A percentile compares a stretch with the other conserved stretches of the same genome.
phyloP scores from a whole-genome alignment of 2,329 filamentous ascomycete genomes.

The Arthroderma sp. region DNA sequence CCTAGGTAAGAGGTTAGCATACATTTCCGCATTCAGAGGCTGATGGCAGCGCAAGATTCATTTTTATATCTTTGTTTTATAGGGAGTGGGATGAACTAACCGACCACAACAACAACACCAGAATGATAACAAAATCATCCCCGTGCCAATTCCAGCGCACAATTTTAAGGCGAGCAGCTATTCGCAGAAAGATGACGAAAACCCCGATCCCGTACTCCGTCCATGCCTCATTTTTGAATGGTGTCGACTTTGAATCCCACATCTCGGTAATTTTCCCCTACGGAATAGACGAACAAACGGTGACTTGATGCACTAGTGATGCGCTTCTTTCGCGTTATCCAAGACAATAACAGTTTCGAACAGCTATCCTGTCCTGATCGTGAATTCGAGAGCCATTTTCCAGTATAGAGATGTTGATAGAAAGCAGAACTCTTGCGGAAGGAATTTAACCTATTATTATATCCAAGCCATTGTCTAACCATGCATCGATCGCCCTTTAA shows the following conservation, averaged over 20 bases:
- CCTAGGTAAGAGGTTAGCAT: slow-evolving; percentile 8
- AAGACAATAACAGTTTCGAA: background rate
- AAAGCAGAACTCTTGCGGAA: background rate
- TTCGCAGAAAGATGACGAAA: slow-evolving; percentile 29
- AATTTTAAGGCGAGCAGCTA: slow-evolving; percentile 29
- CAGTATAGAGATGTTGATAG: background rate
- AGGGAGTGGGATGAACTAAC: slow-evolving; percentile 12
- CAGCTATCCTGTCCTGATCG: background rate
- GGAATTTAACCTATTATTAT: background rate
- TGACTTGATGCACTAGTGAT: background rate
- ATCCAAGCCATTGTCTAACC: background rate
- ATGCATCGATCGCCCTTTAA: background rate
- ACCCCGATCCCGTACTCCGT: slow-evolving; percentile 34
- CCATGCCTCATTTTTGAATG: slow-evolving; percentile 37
- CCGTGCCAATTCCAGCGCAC: slow-evolving; percentile 34
- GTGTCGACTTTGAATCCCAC: slow-evolving; percentile 18
- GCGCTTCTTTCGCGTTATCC: background rate
- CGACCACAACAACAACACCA: slow-evolving; percentile 31
- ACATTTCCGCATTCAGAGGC: too few relatives aligned
- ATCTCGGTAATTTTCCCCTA: background rate
- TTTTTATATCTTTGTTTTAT: background rate
- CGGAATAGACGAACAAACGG: background rate
- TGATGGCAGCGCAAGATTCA: background rate
- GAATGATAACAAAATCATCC: slow-evolving; percentile 34
- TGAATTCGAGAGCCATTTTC: background rate